A percentile compares a stretch with the other conserved stretches of the same genome.
phyloP scores from a whole-genome alignment of 441 rosid species.

The Lepidium campestre region DNA sequence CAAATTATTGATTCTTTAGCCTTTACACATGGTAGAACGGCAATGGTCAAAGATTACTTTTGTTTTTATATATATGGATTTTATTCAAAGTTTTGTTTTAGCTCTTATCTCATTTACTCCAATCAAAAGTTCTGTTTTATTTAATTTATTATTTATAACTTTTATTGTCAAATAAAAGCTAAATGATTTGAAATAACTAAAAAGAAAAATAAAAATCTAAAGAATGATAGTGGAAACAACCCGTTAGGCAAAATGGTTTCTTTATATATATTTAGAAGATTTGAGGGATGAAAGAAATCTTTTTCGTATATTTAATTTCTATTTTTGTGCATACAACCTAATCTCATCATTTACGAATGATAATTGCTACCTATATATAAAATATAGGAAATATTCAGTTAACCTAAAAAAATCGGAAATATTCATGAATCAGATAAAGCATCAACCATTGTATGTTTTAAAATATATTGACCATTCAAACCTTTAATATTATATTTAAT shows the following conservation, averaged over 20 bases:
- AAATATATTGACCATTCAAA: too few species aligned
- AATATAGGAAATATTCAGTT: slow-evolving; percentile 9
- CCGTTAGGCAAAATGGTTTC: too few species aligned
- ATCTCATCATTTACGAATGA: slow-evolving; percentile 12
- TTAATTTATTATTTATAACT: not conserved
- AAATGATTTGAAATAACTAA: too few species aligned
- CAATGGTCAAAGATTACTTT: slow-evolving; percentile 14
- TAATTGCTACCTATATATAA: slow-evolving; percentile 1
- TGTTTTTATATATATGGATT: slow-evolving; percentile 3
- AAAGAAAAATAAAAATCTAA: too few species aligned
- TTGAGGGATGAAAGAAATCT: slow-evolving; percentile 8
- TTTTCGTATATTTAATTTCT: slow-evolving; percentile 7
- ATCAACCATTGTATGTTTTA: not conserved
- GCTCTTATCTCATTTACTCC: slow-evolving; percentile 21
- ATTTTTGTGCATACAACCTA: slow-evolving; percentile 17
- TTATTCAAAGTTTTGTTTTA: slow-evolving; percentile 10
- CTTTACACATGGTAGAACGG: slow-evolving; percentile 10
- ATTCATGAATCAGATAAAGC: slow-evolving; percentile 10
- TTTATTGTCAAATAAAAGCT: too few species aligned
- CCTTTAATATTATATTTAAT: not conserved
- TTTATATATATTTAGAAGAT: too few species aligned
- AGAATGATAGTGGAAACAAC: too few species aligned
- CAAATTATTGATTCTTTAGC: slow-evolving; percentile 9
- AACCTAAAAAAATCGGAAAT: slow-evolving; percentile 10
- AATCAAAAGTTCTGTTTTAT: not conserved